Evolutionary conservation across 768 basidiomycete species (phyloP).

Genomic region (Xerocomellus intermedius): DNA sequence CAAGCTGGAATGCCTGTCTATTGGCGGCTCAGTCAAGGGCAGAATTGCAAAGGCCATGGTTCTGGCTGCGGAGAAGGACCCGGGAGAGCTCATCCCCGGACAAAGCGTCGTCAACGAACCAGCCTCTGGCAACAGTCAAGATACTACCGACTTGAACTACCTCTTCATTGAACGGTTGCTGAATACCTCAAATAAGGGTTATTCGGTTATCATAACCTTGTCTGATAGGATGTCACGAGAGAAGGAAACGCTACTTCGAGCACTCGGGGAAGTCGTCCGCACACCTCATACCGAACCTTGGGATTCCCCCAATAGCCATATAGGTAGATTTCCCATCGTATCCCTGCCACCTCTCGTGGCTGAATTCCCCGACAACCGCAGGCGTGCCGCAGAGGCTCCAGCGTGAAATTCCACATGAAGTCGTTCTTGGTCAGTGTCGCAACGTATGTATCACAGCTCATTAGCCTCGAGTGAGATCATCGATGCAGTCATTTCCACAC

Average conservation of each 20-base stretch:
- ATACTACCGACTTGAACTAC: constrained; percentile 46
- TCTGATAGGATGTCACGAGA: constrained; percentile 97
- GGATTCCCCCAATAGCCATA: constrained; percentile 87
- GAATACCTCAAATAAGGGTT: constrained; percentile 89
- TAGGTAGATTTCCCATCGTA: constrained; percentile 62
- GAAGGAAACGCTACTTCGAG: constrained; percentile 89
- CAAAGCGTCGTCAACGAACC: constrained; percentile 94
- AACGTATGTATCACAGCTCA: constrained; percentile 48
- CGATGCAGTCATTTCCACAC: constrained; percentile 65
- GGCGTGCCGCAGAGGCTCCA: constrained; percentile 82
- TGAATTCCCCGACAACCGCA: constrained; percentile 85
- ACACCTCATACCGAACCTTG: constrained; percentile 89
- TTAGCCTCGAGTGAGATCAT: constrained; percentile 56
- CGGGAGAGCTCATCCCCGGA: constrained; percentile 80
- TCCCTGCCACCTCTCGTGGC: constrained; percentile 55
- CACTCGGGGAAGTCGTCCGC: constrained; percentile 91
- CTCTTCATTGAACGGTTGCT: constrained; percentile 39
- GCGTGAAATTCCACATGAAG: constrained; percentile 73
- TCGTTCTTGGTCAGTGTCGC: constrained; percentile 92
- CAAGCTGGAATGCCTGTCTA: constrained; percentile 87
- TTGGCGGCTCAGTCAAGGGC: constrained; percentile 94
- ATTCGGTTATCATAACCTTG: constrained; percentile 85
- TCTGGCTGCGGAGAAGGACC: constrained; percentile 87
- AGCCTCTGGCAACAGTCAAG: constrained; percentile 94
- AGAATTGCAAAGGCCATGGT: constrained; percentile 97